These are phyloP conservation scores for Fusarium metavorans DNA, from an alignment of 2,329 filamentous ascomycete species.

Conservation along the genomic window DNA sequence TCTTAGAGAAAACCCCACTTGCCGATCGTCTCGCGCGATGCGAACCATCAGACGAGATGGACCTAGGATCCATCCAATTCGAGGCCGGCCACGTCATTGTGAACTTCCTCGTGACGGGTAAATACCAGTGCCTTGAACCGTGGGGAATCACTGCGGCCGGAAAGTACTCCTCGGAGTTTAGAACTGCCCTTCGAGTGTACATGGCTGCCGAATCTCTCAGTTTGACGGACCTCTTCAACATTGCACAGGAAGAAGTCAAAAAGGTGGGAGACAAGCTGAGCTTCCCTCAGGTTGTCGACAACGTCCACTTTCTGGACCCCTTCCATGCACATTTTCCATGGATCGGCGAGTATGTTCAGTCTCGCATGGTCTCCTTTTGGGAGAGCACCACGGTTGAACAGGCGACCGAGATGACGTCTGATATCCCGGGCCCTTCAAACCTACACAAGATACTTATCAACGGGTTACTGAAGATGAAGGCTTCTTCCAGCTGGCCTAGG, in stretches of 20 bases:
- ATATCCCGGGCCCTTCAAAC: not conserved
- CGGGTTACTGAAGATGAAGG: not conserved
- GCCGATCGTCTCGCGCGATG: not conserved
- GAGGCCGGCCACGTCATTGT: conserved; percentile 1
- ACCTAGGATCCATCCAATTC: not conserved
- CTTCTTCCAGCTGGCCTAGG: not conserved
- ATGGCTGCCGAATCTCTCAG: not conserved
- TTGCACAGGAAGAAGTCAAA: not conserved
- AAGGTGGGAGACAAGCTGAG: not conserved
- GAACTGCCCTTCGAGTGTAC: not conserved
- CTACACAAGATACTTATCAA: not conserved
- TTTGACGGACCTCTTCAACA: not conserved
- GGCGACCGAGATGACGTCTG: not conserved
- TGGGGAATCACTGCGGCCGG: not conserved
- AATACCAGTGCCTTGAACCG: not conserved
- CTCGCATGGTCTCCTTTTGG: not conserved
- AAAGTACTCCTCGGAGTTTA: not conserved
- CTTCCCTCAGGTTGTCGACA: not conserved
- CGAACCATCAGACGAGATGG: not conserved
- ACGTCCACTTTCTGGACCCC: not conserved
- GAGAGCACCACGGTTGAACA: not conserved
- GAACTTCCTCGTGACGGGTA: not conserved
- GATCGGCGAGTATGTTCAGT: not conserved
- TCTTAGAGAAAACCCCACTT: not conserved
- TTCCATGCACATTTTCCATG: not conserved